A percentile compares a stretch with the other conserved stretches of the same genome.
These are phyloP conservation scores for Immersiella caudata DNA, from an alignment of 495 filamentous ascomycete species.

Conservation along the genomic window DNA sequence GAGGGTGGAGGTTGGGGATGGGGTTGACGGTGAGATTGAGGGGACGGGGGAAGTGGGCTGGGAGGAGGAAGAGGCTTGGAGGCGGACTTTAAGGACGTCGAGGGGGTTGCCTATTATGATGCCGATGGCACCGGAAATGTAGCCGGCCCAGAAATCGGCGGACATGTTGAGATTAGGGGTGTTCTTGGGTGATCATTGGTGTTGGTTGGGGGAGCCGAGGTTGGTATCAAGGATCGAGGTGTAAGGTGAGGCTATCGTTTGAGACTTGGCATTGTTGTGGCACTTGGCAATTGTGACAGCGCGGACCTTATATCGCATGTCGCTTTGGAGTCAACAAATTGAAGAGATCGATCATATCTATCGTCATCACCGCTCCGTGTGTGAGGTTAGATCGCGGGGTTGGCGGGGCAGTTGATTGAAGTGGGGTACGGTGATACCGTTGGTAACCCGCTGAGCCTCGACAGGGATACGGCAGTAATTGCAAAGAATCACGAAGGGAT, in stretches of 20 bases:
- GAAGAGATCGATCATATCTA: neutral
- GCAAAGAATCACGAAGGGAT: neutral
- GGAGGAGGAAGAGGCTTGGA: conserved; percentile 60
- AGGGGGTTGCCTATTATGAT: conserved; percentile 89
- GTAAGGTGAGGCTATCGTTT: no score
- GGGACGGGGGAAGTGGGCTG: conserved; percentile 10
- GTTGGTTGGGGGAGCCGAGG: neutral
- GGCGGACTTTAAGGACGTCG: conserved; percentile 80
- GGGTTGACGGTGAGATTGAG: conserved; percentile 1
- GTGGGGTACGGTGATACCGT: neutral
- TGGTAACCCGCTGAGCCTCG: neutral
- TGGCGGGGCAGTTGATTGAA: neutral
- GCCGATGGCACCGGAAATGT: conserved; percentile 77
- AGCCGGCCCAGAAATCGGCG: conserved; percentile 85
- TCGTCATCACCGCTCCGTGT: neutral
- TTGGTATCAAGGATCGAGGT: no score
- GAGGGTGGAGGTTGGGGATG: conserved; percentile 44
- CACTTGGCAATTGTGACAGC: no score
- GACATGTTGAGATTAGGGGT: conserved; percentile 57
- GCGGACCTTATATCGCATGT: no score
- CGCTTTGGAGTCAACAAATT: no score
- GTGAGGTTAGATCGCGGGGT: neutral
- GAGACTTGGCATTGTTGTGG: no score
- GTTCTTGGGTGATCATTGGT: neutral
- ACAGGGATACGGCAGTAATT: neutral